Base-by-base conservation (phyloP, 768 basidiomycete genomes). In the Rhizopogon vinicolor region DNA sequence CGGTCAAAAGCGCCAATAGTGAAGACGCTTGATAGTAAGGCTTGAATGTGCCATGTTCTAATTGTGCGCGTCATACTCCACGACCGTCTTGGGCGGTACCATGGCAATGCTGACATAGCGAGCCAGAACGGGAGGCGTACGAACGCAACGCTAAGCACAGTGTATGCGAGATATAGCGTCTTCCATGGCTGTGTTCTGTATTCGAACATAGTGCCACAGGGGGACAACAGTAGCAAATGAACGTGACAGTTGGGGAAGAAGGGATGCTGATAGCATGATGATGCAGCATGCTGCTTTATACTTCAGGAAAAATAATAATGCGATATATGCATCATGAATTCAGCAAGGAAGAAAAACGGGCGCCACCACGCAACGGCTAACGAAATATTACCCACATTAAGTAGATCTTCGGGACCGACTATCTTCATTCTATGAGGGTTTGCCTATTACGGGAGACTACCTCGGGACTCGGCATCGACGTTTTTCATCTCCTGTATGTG, bases 31-130 rank as follows among this genome's bases (percentile, higher is more conserved):
- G 25, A 41, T 10, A 39, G 29, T 0, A 42, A 2, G 25, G 19
- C 51, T 19, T 52, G 37, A 9, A 40, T 1, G 29, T 18, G 33
- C 28, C 41, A 42, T 31, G 78, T 60, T 48, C 67, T 51, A 8
- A 82, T 31, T 4, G 69, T 63, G 13, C 77, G 73, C 35, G 61
- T 68, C 25, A 79, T 54, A 41, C 64, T 63, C 81, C 81, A 82
- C 19, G 77, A 72, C n/a, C n/a, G n/a, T 19, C 51, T 35, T 31
- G 63, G 58, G 6, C 63, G 55, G 51, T 60, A 59, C n/a, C 58
- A 33, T 2, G 65, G 65, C 7, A 60, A 18, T 1, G 55, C 13
- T 41, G 60, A 60, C 10, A 50, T 46, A 43, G 59, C 18, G 6
- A 49, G 18, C 65, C 65, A 66, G 8, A 55, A 46, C 0, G 65